Evolutionary conservation across 371 early-diverging fungal species (phyloP), one percentile per base, ranked within the genome.

Genomic region (Nosema muscidifuracis): DNA sequence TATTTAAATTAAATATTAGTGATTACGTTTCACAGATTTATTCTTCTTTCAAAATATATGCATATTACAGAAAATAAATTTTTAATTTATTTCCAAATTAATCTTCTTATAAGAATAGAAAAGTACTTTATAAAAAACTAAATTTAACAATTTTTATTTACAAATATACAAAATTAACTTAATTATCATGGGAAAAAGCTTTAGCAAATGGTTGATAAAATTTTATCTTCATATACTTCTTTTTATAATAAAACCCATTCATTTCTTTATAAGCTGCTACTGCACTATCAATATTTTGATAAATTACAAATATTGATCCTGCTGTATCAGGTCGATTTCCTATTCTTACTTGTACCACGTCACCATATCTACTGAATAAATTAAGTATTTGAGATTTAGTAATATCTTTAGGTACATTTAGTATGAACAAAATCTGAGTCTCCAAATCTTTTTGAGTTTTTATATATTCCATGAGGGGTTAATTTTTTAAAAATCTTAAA

Each of bases 221-320:
- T 51, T 34, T 62, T 18, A 60, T 42, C 24, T 61, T 60, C 42
- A 70, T 47, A 33, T 50, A 70, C 36, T 26, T 70, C 9, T 62
- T 53, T 20, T 60, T 50, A 36, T 56, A 30, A 44, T 24, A 50
- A 22, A 51, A 33, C 6, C 57, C 57, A 51, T 61, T 70, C 50
- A 61, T 70, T 7, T 13, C 38, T 20, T 53, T 64, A 16, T 61
- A 22, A n/a, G 96, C 96, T 26, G 89, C 88, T 80, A 93, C 92
- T 34, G 94, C 93, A 77, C 93, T 93, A 75, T 88, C 91, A n/a
- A 94, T 92, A 64, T 93, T 94, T 71, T 93, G 93, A 75, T 92
- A 94, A 0, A 85, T 85, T 76, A 95, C 93, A 83, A 89, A 94
- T 20, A 92, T 94, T 18, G 92, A 92, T 53, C 94, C 94, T 63